A percentile compares a stretch with the other conserved stretches of the same genome.
These are phyloP conservation scores for Ascochyta viciae-villosae DNA, from an alignment of 2,329 filamentous ascomycete species.

Conservation along the genomic window DNA sequence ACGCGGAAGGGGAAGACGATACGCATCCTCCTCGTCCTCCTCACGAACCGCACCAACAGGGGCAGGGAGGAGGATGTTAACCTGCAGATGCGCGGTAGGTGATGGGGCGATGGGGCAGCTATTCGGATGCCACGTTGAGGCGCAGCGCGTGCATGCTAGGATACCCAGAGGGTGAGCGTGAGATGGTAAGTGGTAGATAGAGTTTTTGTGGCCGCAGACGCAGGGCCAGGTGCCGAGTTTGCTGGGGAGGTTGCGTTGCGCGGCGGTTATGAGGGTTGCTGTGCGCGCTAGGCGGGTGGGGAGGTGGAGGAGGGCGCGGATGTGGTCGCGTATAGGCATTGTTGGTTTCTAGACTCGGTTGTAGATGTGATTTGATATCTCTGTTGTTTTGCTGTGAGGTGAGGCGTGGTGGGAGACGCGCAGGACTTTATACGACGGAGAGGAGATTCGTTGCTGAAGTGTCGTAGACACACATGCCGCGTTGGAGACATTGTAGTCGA, in stretches of 20 bases:
- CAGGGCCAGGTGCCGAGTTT: background rate
- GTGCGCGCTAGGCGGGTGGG: background rate
- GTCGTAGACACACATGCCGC: background rate
- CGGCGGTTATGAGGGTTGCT: background rate
- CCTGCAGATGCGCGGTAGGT: background rate
- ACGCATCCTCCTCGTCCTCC: background rate
- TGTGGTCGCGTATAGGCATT: background rate
- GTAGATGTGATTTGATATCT: no score
- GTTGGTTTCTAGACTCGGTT: background rate
- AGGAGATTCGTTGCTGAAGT: background rate
- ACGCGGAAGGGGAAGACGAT: background rate
- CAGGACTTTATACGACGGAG: background rate
- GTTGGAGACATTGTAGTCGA: background rate
- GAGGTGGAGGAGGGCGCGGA: background rate
- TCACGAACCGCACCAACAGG: background rate
- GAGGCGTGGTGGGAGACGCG: no score
- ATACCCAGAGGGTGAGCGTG: background rate
- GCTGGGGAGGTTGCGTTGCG: background rate
- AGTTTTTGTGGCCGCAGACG: background rate
- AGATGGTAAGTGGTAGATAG: background rate
- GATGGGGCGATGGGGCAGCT: background rate
- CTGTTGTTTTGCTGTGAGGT: no score
- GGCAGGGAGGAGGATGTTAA: background rate
- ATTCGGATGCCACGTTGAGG: background rate
- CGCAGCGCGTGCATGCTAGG: background rate